These are phyloP conservation scores for Erysimum cheiranthoides DNA, from an alignment of 345 rosid species.

Conservation along the genomic window DNA sequence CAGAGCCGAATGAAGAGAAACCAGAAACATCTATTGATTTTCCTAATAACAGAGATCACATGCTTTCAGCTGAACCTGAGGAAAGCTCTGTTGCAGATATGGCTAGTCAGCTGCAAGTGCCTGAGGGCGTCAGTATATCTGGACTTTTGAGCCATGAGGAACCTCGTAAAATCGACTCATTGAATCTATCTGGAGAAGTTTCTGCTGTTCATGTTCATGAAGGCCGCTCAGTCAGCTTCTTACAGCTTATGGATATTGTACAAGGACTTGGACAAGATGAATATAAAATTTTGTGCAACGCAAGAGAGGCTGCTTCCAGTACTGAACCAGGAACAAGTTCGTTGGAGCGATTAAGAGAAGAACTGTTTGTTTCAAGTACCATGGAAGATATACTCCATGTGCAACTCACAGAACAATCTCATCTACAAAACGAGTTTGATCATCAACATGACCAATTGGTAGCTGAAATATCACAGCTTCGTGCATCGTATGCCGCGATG, in stretches of 20 bases:
- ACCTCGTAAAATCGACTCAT: constrained; percentile 41
- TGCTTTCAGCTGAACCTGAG: constrained; percentile 39
- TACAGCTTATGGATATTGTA: constrained; percentile 55
- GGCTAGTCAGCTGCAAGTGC: constrained; percentile 46
- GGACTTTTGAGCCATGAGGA: constrained; percentile 47
- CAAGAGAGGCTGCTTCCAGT: constrained; percentile 49
- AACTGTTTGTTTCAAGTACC: constrained; percentile 58
- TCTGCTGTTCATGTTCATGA: constrained; percentile 42
- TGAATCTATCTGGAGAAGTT: constrained; percentile 38
- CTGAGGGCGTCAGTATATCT: constrained; percentile 48
- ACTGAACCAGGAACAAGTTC: constrained; percentile 45
- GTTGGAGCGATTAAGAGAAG: constrained; percentile 64
- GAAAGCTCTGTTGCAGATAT: constrained; percentile 42
- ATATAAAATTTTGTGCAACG: constrained; percentile 52
- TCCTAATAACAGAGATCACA: constrained; percentile 35
- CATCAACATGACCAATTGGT: constrained; percentile 48
- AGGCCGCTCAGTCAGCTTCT: constrained; percentile 47
- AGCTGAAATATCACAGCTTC: constrained; percentile 57
- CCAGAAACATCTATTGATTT: constrained; percentile 35
- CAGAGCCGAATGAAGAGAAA: constrained; percentile 39
- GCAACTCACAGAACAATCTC: constrained; percentile 69
- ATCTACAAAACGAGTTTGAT: constrained; percentile 55
- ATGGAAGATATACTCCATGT: constrained; percentile 59
- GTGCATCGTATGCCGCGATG: constrained; percentile 51
- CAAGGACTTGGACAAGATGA: constrained; percentile 66